Conservation (phyloP, 306 rosid species). For the Dalbergia cultrata region DNA sequence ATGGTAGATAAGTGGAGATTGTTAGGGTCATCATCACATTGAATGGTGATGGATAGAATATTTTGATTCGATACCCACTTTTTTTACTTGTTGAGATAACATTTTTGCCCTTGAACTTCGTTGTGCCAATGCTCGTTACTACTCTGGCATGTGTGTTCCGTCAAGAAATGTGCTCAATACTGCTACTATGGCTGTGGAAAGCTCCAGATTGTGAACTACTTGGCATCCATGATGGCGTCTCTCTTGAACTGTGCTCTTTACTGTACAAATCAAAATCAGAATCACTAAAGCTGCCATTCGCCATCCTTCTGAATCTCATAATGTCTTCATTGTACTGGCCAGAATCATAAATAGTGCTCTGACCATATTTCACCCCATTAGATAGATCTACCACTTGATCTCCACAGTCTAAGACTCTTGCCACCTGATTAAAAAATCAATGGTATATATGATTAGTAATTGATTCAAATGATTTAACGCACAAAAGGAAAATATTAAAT, state of each 20-base stretch:
- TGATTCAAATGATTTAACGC: conserved; percentile 5
- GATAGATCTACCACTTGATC: conserved; percentile 72
- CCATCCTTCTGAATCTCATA: conserved; percentile 68
- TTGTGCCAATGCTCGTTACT: conserved; percentile 12
- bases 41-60: no score
- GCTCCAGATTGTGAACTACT: conserved; percentile 58
- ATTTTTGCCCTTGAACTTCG: background rate
- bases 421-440: conserved; percentile 64
- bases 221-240: conserved; percentile 46
- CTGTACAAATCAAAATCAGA: conserved; percentile 59
- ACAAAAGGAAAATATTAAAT: background rate
- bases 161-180: conserved; percentile 29
- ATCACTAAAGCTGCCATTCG: conserved; percentile 56
- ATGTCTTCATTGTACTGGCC: conserved; percentile 74
- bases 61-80: no score
- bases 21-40: no score
- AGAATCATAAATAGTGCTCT: conserved; percentile 80
- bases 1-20: no score
- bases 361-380: conserved; percentile 89
- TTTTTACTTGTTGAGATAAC: no score
- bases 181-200: conserved; percentile 34
- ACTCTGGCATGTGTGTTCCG: conserved; percentile 33
- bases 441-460: background rate
- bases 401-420: conserved; percentile 79
- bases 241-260: conserved; percentile 56